phyloP scores from a whole-genome alignment of 2,329 filamentous ascomycete genomes.

The Ophiostoma sp. region DNA sequence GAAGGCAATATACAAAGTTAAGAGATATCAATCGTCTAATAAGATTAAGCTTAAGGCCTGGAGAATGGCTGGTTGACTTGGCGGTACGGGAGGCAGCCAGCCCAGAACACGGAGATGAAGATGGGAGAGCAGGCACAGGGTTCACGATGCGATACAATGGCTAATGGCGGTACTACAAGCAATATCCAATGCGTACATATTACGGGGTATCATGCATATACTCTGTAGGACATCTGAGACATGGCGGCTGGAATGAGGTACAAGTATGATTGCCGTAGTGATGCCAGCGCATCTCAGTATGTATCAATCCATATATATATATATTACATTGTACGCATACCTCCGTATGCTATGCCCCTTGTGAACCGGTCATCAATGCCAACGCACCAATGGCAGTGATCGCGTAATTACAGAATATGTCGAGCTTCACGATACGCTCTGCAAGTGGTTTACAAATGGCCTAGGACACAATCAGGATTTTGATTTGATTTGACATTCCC shows the following conservation, averaged over 20 bases:
- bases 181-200: not conserved
- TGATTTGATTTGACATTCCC: not conserved
- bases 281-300: not conserved
- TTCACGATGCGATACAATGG: not conserved
- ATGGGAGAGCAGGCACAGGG: not conserved
- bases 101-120: conserved; percentile 2
- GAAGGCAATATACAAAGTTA: no score
- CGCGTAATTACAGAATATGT: not conserved
- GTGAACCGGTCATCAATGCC: not conserved
- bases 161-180: not conserved
- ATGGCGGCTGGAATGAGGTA: not conserved
- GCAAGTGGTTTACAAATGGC: no score
- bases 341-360: not conserved
- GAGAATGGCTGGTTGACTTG: not conserved
- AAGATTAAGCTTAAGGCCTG: no score
- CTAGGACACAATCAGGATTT: not conserved
- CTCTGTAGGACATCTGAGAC: not conserved
- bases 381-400: not conserved
- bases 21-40: no score
- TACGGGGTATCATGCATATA: not conserved
- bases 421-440: not conserved
- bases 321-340: not conserved
- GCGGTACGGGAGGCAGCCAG: conserved; percentile 3
- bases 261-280: not conserved
- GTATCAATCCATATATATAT: not conserved